Conservation (phyloP, 75 land plant genomes). For the Picea sitchensis region DNA sequence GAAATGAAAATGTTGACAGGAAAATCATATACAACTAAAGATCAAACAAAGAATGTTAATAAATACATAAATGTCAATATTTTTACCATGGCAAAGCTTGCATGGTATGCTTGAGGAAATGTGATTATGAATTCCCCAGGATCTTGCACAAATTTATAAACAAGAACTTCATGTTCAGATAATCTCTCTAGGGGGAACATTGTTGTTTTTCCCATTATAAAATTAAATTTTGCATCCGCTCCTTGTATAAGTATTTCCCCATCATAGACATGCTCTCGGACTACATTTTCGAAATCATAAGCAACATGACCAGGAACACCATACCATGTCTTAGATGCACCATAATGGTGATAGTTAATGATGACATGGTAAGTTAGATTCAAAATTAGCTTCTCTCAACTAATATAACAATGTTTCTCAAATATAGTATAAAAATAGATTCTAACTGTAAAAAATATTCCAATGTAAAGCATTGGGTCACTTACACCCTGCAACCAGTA, state of each 20-base stretch:
- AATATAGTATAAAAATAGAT: neutral
- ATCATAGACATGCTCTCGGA: constrained; percentile 60
- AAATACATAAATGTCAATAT: neutral
- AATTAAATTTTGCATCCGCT: constrained; percentile 76
- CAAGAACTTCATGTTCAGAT: constrained; percentile 68
- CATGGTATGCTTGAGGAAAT: constrained; percentile 91
- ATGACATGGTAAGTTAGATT: constrained; percentile 25
- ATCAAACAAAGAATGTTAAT: neutral
- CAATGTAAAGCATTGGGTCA: constrained; percentile 97
- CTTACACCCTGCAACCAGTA: constrained; percentile 67
- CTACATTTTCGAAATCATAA: constrained; percentile 69
- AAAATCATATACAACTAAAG: neutral
- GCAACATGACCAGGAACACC: constrained; percentile 90
- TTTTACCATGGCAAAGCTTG: constrained; percentile 88
- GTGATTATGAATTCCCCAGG: constrained; percentile 90
- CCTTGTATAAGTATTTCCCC: constrained; percentile 55
- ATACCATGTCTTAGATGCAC: constrained; percentile 95
- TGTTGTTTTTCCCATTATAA: constrained; percentile 87
- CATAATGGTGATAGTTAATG: constrained; percentile 95
- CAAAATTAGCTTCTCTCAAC: neutral
- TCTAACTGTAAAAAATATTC: constrained; percentile 93
- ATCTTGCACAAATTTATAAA: constrained; percentile 79
- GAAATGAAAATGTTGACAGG: neutral
- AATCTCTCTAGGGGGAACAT: constrained; percentile 80
- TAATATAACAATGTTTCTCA: neutral